Evolutionary conservation across 2,329 filamentous ascomycete genomes (phyloP).

Genomic region (Diaporthe destruens): DNA sequence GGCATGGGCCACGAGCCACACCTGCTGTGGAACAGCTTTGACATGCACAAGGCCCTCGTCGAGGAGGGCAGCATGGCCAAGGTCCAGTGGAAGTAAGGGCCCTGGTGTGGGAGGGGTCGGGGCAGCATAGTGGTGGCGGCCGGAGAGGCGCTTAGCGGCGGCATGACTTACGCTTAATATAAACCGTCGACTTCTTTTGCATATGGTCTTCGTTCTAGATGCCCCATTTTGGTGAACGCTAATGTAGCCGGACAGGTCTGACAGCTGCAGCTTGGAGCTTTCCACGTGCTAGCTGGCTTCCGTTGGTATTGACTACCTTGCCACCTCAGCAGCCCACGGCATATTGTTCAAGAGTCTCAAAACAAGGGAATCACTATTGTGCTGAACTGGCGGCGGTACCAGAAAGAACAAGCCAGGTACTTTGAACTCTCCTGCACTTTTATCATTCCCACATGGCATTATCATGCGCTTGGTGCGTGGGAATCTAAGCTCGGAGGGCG

Average conservation of each 20-base stretch:
- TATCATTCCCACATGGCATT: not conserved
- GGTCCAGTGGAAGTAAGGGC: constrained; percentile 72
- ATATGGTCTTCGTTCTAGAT: not conserved
- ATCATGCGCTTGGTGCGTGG: not conserved
- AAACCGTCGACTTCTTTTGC: not conserved
- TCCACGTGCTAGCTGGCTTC: not conserved
- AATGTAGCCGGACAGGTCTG: not conserved
- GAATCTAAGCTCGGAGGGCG: not conserved
- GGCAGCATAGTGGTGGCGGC: not conserved
- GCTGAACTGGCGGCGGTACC: not conserved
- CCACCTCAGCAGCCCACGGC: not conserved
- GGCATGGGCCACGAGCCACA: constrained; percentile 93
- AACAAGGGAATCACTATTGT: too few species aligned
- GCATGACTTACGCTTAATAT: constrained; percentile 18
- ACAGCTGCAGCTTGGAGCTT: constrained; percentile 7
- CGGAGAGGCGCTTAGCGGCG: constrained; percentile 14
- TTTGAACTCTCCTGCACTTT: not conserved
- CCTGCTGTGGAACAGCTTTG: constrained; percentile 86
- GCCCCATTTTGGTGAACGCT: not conserved
- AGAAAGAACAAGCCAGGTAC: not conserved
- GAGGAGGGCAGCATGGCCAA: constrained; percentile 90
- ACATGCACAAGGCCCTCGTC: constrained; percentile 86
- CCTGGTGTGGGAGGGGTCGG: too few species aligned
- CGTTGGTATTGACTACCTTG: not conserved
- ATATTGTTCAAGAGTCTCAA: too few species aligned